A percentile compares a stretch with the other conserved stretches of the same genome.
Evolutionary conservation across 2,329 filamentous ascomycete genomes (phyloP).

Genomic region (Cadophora malorum): DNA sequence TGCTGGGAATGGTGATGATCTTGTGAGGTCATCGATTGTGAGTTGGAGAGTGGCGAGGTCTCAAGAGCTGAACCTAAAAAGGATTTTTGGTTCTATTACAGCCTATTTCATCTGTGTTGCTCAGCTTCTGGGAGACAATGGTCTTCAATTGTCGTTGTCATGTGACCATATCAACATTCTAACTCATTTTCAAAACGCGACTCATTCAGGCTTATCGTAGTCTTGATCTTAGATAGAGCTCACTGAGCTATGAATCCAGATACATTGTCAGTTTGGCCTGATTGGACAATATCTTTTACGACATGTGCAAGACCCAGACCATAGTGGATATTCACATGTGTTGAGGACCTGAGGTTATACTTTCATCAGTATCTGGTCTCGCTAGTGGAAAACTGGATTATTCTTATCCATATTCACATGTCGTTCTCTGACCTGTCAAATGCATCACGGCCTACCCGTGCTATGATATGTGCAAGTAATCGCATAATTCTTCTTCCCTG

Average conservation of each 20-base stretch:
- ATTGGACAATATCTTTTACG: neutral
- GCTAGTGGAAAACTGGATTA: neutral
- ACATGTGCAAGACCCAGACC: neutral
- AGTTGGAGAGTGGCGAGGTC: no score
- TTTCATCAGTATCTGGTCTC: neutral
- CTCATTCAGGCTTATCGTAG: neutral
- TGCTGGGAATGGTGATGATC: no score
- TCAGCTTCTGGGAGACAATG: neutral
- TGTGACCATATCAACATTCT: neutral
- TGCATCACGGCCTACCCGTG: neutral
- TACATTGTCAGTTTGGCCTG: neutral
- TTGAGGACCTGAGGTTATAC: neutral
- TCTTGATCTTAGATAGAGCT: neutral
- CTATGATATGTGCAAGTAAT: neutral
- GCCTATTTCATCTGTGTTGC: no score
- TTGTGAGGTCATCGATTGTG: no score
- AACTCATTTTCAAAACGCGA: no score
- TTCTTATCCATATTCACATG: conserved; percentile 4
- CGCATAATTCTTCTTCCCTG: neutral
- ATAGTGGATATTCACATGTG: conserved; percentile 2
- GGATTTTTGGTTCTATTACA: no score
- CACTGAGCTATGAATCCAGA: neutral
- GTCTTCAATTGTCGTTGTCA: neutral
- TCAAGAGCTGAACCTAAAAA: no score
- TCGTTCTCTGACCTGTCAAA: neutral